phyloP scores from a whole-genome alignment of 164 flowering plant species.

The Nymphaea colorata region DNA sequence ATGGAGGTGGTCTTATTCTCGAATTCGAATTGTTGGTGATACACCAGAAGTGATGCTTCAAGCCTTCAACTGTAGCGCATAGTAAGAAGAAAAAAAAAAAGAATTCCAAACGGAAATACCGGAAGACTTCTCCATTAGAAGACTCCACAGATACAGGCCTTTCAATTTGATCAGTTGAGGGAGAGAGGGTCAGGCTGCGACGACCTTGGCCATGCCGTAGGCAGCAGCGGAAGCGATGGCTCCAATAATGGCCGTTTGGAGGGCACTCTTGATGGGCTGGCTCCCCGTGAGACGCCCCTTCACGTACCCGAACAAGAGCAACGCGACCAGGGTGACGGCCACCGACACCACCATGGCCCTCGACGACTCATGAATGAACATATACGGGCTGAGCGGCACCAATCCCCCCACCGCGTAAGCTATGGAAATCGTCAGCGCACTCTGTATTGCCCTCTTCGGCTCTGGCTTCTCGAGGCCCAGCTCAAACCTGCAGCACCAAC shows the following conservation, averaged over 20 bases:
- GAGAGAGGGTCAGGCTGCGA: slow-evolving; percentile 5
- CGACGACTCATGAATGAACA: slow-evolving; percentile 49
- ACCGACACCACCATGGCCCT: slow-evolving; percentile 64
- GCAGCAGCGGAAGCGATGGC: slow-evolving; percentile 92
- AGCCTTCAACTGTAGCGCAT: no score
- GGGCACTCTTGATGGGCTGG: slow-evolving; percentile 52
- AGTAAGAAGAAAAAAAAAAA: no score
- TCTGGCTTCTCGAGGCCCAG: slow-evolving; percentile 92
- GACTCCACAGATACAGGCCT: not conserved
- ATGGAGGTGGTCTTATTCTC: no score
- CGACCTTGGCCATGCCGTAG: slow-evolving; percentile 65
- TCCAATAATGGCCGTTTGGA: slow-evolving; percentile 70
- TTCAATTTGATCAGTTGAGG: not conserved
- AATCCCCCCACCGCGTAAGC: slow-evolving; percentile 79
- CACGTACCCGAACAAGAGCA: slow-evolving; percentile 69
- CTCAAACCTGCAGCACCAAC: slow-evolving; percentile 50
- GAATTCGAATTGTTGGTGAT: no score
- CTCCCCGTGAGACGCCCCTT: slow-evolving; percentile 73
- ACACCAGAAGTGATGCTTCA: no score
- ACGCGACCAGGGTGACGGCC: slow-evolving; percentile 50
- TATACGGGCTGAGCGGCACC: slow-evolving; percentile 75
- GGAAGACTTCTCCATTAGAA: no score
- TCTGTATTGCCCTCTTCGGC: slow-evolving; percentile 75
- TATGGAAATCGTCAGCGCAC: slow-evolving; percentile 75
- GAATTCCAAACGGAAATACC: no score